Conservation (phyloP, 108 stramenopile species). For the Pelagomonas calceolata region DNA sequence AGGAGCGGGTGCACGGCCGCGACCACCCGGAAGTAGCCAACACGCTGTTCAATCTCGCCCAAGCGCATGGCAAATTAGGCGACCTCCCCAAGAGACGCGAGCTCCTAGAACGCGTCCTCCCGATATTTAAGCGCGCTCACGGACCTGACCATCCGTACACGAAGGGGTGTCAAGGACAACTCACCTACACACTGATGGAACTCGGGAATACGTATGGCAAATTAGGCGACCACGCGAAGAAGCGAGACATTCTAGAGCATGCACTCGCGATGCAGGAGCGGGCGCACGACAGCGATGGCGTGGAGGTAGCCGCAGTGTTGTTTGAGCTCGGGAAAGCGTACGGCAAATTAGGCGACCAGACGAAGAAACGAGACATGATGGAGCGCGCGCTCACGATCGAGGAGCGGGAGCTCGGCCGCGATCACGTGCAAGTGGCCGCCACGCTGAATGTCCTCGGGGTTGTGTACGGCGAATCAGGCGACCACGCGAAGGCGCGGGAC, state of each 20-base stretch:
- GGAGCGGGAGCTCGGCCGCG: not conserved
- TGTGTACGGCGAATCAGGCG: not conserved
- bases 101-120: too few relatives aligned
- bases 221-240: not conserved
- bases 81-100: too few relatives aligned
- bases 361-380: too few relatives aligned
- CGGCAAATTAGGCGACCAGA: too few relatives aligned
- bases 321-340: not conserved
- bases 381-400: not conserved
- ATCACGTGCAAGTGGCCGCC: not conserved
- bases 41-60: too few relatives aligned
- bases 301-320: not conserved
- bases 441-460: not conserved
- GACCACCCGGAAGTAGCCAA: too few relatives aligned
- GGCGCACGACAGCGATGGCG: not conserved
- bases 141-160: too few relatives aligned
- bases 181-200: not conserved
- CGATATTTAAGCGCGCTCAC: too few relatives aligned
- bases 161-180: too few relatives aligned
- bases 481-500: not conserved
- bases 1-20: too few relatives aligned
- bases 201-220: not conserved
- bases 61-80: too few relatives aligned
- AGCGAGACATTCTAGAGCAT: not conserved
- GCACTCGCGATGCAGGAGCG: not conserved